A percentile compares a stretch with the other conserved stretches of the same genome.
Evolutionary conservation across 768 basidiomycete genomes (phyloP).

Genomic region (Lactarius quietus): DNA sequence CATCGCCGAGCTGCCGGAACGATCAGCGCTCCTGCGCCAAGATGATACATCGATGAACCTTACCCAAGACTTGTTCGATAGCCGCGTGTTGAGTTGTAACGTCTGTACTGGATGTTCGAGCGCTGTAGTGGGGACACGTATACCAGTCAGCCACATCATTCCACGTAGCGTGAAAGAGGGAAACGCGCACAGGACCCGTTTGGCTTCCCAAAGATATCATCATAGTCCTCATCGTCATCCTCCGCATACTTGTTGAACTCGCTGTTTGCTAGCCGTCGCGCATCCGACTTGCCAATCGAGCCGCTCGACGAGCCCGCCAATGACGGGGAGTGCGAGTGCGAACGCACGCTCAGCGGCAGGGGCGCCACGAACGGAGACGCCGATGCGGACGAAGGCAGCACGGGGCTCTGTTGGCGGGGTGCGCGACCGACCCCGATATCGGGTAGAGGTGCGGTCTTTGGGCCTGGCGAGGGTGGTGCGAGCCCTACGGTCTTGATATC

Average conservation of each 20-base stretch:
- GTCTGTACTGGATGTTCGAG: constrained; percentile 66
- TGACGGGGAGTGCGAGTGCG: constrained; percentile 27
- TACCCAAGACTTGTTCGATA: constrained; percentile 92
- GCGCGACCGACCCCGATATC: constrained; percentile 31
- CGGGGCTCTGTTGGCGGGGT: constrained; percentile 49
- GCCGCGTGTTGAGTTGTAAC: constrained; percentile 76
- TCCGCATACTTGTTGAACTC: constrained; percentile 87
- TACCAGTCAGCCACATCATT: constrained; percentile 9
- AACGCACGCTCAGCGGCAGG: constrained; percentile 29
- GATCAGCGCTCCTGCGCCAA: constrained; percentile 10
- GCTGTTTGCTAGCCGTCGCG: constrained; percentile 49
- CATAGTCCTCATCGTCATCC: constrained; percentile 88
- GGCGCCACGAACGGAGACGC: constrained; percentile 37
- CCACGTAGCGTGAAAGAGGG: not conserved
- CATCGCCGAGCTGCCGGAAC: constrained; percentile 62
- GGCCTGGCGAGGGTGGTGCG: constrained; percentile 47
- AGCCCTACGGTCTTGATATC: constrained; percentile 79
- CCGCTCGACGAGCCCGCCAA: constrained; percentile 41
- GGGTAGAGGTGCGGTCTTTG: constrained; percentile 66
- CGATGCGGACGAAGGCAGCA: constrained; percentile 41
- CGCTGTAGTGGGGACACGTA: constrained; percentile 30
- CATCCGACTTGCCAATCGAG: constrained; percentile 68
- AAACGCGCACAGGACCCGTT: constrained; percentile 55
- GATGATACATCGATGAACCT: constrained; percentile 19
- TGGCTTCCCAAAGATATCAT: constrained; percentile 86